phyloP scores from a whole-genome alignment of 192 early-diverging fungal species.

The Coemansia sp. region DNA sequence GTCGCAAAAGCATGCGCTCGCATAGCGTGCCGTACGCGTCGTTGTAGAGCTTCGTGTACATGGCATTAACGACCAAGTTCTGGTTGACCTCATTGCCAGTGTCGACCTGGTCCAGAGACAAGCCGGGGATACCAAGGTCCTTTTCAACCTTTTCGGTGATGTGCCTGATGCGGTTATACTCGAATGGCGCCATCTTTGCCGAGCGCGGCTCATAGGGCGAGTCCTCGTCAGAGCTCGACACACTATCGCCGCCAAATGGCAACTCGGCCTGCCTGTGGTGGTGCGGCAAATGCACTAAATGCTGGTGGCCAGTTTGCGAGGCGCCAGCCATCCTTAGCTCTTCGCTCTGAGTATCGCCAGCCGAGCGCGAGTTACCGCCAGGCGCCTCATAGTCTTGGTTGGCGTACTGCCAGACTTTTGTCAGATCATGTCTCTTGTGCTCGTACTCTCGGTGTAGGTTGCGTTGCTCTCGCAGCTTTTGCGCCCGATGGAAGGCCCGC shows the following conservation, averaged over 20 bases:
- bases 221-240: not conserved
- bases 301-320: not conserved
- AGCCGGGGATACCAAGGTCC: constrained; percentile 38
- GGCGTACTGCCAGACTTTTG: constrained; percentile 23
- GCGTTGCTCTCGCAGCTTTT: constrained; percentile 34
- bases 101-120: constrained; percentile 17
- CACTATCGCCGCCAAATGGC: not conserved
- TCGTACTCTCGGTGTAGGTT: constrained; percentile 25
- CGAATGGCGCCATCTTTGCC: constrained; percentile 28
- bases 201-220: not conserved
- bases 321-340: not conserved
- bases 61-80: constrained; percentile 42
- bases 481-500: constrained; percentile 48
- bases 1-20: constrained; percentile 35
- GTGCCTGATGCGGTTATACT: constrained; percentile 32
- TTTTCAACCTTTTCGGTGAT: constrained; percentile 30
- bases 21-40: constrained; percentile 35
- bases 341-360: not conserved
- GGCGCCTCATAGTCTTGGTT: constrained; percentile 18
- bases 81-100: constrained; percentile 28
- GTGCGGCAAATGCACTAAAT: not conserved
- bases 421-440: constrained; percentile 24
- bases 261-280: not conserved
- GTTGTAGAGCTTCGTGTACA: constrained; percentile 51
- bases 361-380: not conserved